These are phyloP conservation scores for Cyclanthera cordifolia DNA, from an alignment of 306 rosid genomes.

Conservation along the genomic window DNA sequence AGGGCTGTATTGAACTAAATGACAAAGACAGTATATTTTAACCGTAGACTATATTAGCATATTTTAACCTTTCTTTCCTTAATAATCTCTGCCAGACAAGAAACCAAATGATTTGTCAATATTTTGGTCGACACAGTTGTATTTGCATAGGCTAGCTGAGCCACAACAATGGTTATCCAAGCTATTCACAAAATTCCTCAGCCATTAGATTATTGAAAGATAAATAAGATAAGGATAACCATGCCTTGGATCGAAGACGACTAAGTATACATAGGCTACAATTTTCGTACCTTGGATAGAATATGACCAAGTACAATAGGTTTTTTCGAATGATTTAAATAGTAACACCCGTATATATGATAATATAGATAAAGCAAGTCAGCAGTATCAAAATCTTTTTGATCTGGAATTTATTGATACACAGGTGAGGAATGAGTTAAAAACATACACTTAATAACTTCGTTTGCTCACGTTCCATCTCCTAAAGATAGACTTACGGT, in stretches of 20 bases:
- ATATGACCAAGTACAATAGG: neutral
- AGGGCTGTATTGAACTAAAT: no score
- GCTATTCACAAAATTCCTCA: slow-evolving; percentile 1
- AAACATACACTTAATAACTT: slow-evolving; percentile 1
- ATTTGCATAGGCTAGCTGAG: neutral
- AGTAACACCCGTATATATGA: neutral
- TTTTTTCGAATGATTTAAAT: neutral
- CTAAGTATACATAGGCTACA: neutral
- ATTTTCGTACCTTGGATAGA: neutral
- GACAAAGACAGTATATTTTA: no score
- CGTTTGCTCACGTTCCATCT: slow-evolving; percentile 7
- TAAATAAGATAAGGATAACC: neutral
- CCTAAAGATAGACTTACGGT: neutral
- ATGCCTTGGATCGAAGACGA: no score
- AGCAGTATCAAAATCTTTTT: neutral
- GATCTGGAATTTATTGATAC: neutral
- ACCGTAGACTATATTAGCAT: no score
- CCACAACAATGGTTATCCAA: neutral
- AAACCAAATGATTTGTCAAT: no score
- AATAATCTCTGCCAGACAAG: no score
- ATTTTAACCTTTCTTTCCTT: no score
- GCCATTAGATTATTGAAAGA: neutral
- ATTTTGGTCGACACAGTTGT: no score
- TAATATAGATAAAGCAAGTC: neutral
- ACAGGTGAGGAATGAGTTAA: neutral